These are phyloP conservation scores for Xylaria polymorpha DNA, from an alignment of 2,329 filamentous ascomycete species.

Conservation along the genomic window DNA sequence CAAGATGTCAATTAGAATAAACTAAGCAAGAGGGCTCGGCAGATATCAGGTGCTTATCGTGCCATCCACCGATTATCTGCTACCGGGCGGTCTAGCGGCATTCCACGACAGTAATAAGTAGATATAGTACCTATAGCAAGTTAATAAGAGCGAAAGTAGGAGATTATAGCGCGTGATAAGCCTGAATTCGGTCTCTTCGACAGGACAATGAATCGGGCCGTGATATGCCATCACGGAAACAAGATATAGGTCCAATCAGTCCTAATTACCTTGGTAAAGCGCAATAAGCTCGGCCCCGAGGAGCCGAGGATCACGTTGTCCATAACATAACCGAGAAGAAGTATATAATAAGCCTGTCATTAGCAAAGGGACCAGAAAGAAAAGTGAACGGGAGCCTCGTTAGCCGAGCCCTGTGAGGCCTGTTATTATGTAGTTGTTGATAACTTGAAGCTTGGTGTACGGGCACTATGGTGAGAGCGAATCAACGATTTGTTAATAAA, in stretches of 20 bases:
- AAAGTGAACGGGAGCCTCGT: neutral
- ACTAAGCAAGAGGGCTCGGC: conserved; percentile 25
- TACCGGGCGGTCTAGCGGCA: neutral
- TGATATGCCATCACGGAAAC: neutral
- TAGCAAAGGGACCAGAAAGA: neutral
- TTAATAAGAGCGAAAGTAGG: neutral
- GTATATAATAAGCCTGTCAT: neutral
- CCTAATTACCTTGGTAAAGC: conserved; percentile 6
- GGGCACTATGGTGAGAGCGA: neutral
- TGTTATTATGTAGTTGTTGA: neutral
- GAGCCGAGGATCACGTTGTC: neutral
- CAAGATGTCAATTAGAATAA: conserved; percentile 12
- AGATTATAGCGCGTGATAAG: neutral
- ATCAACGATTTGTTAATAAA: neutral
- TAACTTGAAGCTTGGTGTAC: conserved; percentile 7
- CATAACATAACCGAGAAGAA: neutral
- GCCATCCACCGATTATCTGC: conserved; percentile 18
- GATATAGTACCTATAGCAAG: neutral
- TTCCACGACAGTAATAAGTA: neutral
- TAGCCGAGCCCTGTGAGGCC: neutral
- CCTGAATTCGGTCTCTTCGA: no score
- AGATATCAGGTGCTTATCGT: conserved; percentile 36
- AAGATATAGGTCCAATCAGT: conserved; percentile 7
- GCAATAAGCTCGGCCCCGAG: conserved; percentile 26
- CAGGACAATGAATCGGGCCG: neutral